Evolutionary conservation across 306 rosid species (phyloP).

Genomic region (Glycine soja): DNA sequence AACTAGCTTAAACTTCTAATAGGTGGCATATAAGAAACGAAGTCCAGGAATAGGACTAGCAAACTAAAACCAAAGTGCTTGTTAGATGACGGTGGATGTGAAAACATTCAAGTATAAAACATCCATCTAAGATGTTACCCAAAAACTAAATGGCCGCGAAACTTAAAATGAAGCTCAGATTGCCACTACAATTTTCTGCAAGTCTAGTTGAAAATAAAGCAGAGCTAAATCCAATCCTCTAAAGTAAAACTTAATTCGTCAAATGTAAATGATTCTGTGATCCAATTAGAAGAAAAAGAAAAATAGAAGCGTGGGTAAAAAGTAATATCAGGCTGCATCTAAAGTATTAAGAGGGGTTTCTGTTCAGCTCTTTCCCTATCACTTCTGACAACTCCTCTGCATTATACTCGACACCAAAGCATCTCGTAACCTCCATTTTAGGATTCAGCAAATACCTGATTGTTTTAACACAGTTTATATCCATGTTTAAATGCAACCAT

Average conservation of each 20-base stretch:
- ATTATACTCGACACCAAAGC: slow-evolving; percentile 84
- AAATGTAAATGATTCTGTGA: slow-evolving; percentile 12
- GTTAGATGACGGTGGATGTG: too few relatives aligned
- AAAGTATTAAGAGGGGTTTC: slow-evolving; percentile 49
- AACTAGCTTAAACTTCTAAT: too few relatives aligned
- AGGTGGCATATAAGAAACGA: too few relatives aligned
- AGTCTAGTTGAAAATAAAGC: neutral
- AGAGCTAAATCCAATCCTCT: slow-evolving; percentile 7
- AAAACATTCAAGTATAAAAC: too few relatives aligned
- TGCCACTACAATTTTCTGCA: neutral
- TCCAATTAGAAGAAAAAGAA: neutral
- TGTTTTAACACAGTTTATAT: slow-evolving; percentile 39
- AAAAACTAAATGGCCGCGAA: neutral
- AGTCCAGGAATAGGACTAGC: too few relatives aligned
- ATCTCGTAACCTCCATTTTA: slow-evolving; percentile 81
- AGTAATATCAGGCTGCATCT: slow-evolving; percentile 15
- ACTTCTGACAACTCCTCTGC: slow-evolving; percentile 73
- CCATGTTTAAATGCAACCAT: slow-evolving; percentile 38
- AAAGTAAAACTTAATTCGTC: slow-evolving; percentile 2
- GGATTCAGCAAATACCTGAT: slow-evolving; percentile 88
- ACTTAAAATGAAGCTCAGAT: slow-evolving; percentile 2
- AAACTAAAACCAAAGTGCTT: too few relatives aligned
- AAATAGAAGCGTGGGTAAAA: neutral
- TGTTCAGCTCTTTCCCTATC: slow-evolving; percentile 62
- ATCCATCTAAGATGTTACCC: neutral